Evolutionary conservation across 345 rosid genomes (phyloP), one percentile per base, ranked within the genome.

Genomic region (Eucalyptus curtisii): DNA sequence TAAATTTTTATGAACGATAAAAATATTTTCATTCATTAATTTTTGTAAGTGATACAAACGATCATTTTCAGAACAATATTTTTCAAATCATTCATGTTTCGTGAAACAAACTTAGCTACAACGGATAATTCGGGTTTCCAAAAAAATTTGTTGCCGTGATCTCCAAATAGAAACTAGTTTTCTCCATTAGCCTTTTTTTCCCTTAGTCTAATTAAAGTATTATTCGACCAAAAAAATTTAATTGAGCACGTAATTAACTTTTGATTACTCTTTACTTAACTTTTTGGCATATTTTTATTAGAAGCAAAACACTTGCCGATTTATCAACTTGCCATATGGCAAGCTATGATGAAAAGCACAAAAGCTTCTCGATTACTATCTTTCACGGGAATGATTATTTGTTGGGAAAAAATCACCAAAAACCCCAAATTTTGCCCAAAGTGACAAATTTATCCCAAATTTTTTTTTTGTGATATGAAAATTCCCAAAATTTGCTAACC

Each of bases 11-110:
- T 55, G 4, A 55, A 55, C 3, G 0, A 22, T 55, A 24, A 55
- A 55, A 55, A 24, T 24, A 55, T 24, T 55, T 24, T 4, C 1
- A 52, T 13, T 5, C 50, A 13, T 49, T 50, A 8, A 50, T 22
- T 55, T 55, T 55, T 24, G 1, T 24, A 22, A 55, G 7, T 9
- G 2, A 24, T 55, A 9, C 4, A 24, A 22, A 24, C 6, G 3
- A 55, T 55, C 0, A 10, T 55, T 24, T 9, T 10, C 6, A 1
- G 0, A 9, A 24, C 1, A 24, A 55, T 53, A 24, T 10, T 55
- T 55, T 55, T 55, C 1, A 24, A 55, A 55, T 22, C 13, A 24
- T 3, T 30, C 13, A 6, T 27, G 1, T 59, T 27, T 3, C 1
- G 1, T 13, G 8, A 27, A 59, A 27, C 31, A 27, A 27, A 24